Percentiles rank a stretch among this genome's conserved stretches.
These are phyloP conservation scores for Cordyceps pruinosa DNA, from an alignment of 2,329 filamentous ascomycete genomes.

Conservation along the genomic window DNA sequence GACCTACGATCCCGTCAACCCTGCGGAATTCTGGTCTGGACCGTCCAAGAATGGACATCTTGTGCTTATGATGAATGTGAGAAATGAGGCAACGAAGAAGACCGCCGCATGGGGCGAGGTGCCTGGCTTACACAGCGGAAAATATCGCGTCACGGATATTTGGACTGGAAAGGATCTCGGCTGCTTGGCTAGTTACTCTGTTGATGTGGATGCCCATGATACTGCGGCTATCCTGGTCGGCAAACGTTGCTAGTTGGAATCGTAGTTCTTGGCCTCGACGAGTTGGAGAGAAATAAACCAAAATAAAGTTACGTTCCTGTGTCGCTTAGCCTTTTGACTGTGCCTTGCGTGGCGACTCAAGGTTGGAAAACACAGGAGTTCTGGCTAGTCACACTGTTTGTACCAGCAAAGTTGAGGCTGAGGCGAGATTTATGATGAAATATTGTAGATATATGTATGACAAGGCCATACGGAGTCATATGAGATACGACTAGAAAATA, in stretches of 20 bases:
- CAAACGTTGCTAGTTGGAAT: background rate
- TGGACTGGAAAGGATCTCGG: conserved; percentile 39
- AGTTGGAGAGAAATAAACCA: too few relatives aligned
- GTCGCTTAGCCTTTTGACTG: too few relatives aligned
- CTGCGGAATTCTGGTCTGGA: conserved; percentile 45
- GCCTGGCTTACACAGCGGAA: conserved; percentile 28
- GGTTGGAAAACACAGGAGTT: too few relatives aligned
- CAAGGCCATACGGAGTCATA: too few relatives aligned
- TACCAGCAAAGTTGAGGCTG: too few relatives aligned
- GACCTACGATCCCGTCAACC: conserved; percentile 41
- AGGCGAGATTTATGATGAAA: too few relatives aligned
- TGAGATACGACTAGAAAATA: too few relatives aligned
- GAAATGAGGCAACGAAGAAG: conserved; percentile 25
- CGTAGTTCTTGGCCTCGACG: too few relatives aligned
- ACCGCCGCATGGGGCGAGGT: conserved; percentile 36
- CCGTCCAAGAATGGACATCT: conserved; percentile 35
- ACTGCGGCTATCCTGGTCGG: conserved; percentile 23
- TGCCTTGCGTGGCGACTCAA: too few relatives aligned
- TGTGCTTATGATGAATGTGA: conserved; percentile 42
- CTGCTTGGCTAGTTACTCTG: conserved; percentile 22
- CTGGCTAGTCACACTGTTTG: too few relatives aligned
- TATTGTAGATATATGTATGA: too few relatives aligned
- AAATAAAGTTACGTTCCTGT: too few relatives aligned
- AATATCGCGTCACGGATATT: conserved; percentile 36
- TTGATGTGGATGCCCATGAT: conserved; percentile 29